A percentile compares a stretch with the other conserved stretches of the same genome.
Conservation (phyloP, 2,329 filamentous ascomycete genomes). For the Penicillium sp. region DNA sequence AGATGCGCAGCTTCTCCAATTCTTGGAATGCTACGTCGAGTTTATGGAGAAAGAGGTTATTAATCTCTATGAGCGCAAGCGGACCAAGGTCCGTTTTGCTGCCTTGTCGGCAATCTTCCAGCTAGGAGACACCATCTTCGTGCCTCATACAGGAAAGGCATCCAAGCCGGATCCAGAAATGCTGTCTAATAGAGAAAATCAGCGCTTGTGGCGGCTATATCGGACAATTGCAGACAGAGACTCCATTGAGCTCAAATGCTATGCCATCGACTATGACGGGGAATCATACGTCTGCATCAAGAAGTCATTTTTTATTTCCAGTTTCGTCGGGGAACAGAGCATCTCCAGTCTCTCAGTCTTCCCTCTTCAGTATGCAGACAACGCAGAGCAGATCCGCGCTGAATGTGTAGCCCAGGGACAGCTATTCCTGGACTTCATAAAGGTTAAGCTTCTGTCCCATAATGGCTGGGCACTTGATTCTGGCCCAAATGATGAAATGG, state of each 20-base stretch:
- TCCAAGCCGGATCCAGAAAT: no score
- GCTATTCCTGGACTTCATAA: not conserved
- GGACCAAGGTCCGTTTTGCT: no score
- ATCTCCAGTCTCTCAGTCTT: not conserved
- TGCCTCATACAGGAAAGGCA: no score
- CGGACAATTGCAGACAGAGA: no score
- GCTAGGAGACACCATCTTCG: no score
- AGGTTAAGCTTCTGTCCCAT: not conserved
- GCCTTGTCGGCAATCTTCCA: no score
- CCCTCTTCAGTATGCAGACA: not conserved
- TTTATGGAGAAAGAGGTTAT: no score
- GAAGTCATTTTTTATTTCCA: not conserved
- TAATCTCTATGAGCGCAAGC: no score
- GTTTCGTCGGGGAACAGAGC: not conserved
- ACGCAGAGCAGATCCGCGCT: not conserved
- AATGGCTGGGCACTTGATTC: not conserved
- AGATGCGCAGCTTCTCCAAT: no score
- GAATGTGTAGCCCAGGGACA: not conserved
- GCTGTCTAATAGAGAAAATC: no score
- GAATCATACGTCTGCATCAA: slow-evolving; percentile 3
- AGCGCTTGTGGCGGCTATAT: no score
- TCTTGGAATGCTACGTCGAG: no score
- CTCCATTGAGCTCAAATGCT: not conserved
- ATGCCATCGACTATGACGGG: slow-evolving; percentile 3
- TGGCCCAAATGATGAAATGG: not conserved